Percentiles rank a stretch among this genome's conserved stretches.
These are phyloP conservation scores for Aspergillus sp. DNA, from an alignment of 2,329 filamentous ascomycete species.

Conservation along the genomic window DNA sequence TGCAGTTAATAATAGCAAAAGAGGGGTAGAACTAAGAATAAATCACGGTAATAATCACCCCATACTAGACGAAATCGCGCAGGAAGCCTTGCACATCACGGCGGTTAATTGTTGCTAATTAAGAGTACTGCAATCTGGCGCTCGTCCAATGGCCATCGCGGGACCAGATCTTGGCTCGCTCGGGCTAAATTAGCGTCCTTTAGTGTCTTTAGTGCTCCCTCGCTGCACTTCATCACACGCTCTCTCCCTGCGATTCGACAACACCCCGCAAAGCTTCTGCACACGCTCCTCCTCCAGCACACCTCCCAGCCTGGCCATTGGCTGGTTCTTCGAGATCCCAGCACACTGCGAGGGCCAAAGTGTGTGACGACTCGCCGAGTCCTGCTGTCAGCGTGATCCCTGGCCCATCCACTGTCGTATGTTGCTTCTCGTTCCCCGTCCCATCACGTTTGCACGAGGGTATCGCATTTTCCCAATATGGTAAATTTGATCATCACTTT, in stretches of 20 bases:
- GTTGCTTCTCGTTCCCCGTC: constrained; percentile 1
- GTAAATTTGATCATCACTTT: constrained; percentile 3
- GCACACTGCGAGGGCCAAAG: not conserved
- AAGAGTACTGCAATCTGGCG: constrained; percentile 7
- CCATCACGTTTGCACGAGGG: not conserved
- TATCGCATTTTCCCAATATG: constrained; percentile 17
- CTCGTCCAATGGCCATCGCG: constrained; percentile 17
- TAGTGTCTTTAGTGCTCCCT: not conserved
- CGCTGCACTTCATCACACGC: constrained; percentile 15
- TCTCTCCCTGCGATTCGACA: constrained; percentile 5
- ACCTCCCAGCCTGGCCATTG: constrained; percentile 6
- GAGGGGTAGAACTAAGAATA: not conserved
- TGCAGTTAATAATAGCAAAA: not conserved
- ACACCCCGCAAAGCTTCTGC: constrained; percentile 14
- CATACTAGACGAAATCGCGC: not conserved
- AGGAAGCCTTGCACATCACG: not conserved
- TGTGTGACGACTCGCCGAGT: not conserved
- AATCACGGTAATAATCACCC: not conserved
- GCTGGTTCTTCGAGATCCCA: constrained; percentile 2
- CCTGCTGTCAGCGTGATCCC: constrained; percentile 6
- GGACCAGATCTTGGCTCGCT: constrained; percentile 25
- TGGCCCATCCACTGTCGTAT: not conserved
- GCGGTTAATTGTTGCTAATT: constrained; percentile 6
- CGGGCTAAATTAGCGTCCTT: constrained; percentile 16
- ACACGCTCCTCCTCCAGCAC: not conserved